phyloP scores from a whole-genome alignment of 2,329 filamentous ascomycete genomes.

The Curvularia eragrostidis region DNA sequence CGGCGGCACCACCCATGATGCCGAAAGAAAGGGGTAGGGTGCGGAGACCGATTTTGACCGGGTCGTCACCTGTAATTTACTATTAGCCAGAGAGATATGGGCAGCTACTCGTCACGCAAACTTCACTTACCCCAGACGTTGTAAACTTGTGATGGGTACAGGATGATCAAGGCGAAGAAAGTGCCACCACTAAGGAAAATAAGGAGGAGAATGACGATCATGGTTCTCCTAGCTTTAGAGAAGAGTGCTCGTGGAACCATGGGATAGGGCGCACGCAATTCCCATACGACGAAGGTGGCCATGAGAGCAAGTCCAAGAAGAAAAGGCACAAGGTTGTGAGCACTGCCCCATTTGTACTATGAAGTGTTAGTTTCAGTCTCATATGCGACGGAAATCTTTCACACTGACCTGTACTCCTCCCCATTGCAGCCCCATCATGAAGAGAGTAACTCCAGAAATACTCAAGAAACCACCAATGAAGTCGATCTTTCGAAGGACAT shows the following conservation, averaged over 20 bases:
- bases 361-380: slow-evolving; percentile 53
- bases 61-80: slow-evolving; percentile 58
- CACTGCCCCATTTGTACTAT: slow-evolving; percentile 63
- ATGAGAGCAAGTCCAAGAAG: slow-evolving; percentile 59
- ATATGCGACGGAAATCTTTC: not conserved
- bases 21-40: slow-evolving; percentile 69
- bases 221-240: slow-evolving; percentile 39
- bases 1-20: slow-evolving; percentile 66
- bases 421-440: slow-evolving; percentile 51
- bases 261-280: slow-evolving; percentile 51
- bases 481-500: slow-evolving; percentile 41
- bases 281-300: slow-evolving; percentile 61
- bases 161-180: slow-evolving; percentile 45
- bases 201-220: slow-evolving; percentile 44
- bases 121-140: slow-evolving; percentile 41
- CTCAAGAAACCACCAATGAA: slow-evolving; percentile 42
- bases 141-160: slow-evolving; percentile 45
- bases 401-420: slow-evolving; percentile 43
- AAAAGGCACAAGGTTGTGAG: slow-evolving; percentile 62
- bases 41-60: slow-evolving; percentile 68
- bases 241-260: slow-evolving; percentile 52
- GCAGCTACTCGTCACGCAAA: too few relatives aligned
- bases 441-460: slow-evolving; percentile 39
- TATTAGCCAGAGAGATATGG: slow-evolving; percentile 4
- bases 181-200: slow-evolving; percentile 46